Percentiles rank a stretch among this genome's conserved stretches.
Conservation (phyloP, 148 eudicot species). For the Drosera capensis region DNA sequence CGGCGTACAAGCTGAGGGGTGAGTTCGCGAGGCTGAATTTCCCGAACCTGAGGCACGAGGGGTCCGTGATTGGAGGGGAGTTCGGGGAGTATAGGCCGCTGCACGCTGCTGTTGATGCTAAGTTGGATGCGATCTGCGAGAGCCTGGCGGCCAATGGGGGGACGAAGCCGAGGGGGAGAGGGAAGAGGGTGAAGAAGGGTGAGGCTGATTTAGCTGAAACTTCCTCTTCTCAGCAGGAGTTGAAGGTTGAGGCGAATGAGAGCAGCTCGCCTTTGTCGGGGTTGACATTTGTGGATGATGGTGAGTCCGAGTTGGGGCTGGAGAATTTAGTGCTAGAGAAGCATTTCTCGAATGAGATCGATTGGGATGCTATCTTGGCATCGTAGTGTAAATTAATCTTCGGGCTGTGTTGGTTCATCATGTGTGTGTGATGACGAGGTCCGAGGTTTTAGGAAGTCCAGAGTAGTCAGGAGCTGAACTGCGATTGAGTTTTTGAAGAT, state of each 20-base stretch:
- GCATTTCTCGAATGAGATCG: not conserved
- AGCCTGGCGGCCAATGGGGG: not conserved
- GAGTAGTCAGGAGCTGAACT: too few relatives aligned
- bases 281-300: too few relatives aligned
- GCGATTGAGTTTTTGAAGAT: too few relatives aligned
- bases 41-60: not conserved
- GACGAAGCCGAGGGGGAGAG: not conserved
- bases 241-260: too few relatives aligned
- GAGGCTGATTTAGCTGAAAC: too few relatives aligned
- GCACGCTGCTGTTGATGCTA: not conserved
- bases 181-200: not conserved
- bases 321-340: not conserved
- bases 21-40: constrained; percentile 13
- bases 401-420: too few relatives aligned
- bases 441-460: too few relatives aligned
- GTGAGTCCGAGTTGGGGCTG: too few relatives aligned
- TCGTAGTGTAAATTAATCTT: too few relatives aligned
- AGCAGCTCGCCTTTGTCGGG: too few relatives aligned
- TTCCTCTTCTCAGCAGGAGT: too few relatives aligned
- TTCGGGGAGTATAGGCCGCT: not conserved
- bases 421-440: too few relatives aligned
- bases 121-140: not conserved
- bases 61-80: not conserved
- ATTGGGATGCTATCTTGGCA: not conserved
- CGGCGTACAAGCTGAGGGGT: constrained; percentile 42